Percentiles rank a stretch among this genome's conserved stretches.
These are phyloP conservation scores for Suhomyces sp. DNA, from an alignment of 805 yeast species.

Conservation along the genomic window DNA sequence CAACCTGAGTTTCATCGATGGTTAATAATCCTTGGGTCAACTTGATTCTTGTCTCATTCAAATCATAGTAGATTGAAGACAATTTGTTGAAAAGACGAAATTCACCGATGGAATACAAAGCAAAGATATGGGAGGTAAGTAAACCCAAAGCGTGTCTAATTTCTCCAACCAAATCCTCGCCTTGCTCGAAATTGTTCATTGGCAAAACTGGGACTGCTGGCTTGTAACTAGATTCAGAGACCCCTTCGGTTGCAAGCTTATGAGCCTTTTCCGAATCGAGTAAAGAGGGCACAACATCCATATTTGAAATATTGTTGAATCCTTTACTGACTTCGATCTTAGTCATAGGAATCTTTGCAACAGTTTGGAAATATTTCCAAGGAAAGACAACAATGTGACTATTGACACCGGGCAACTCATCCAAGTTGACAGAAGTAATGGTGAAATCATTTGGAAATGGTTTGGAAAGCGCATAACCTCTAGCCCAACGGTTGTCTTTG, in stretches of 20 bases:
- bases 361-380: slow-evolving; percentile 46
- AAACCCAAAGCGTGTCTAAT: slow-evolving; percentile 55
- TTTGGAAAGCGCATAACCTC: slow-evolving; percentile 69
- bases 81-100: slow-evolving; percentile 60
- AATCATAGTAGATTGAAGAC: slow-evolving; percentile 48
- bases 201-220: slow-evolving; percentile 53
- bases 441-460: slow-evolving; percentile 71
- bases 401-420: slow-evolving; percentile 58
- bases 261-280: slow-evolving; percentile 29
- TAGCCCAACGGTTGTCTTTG: slow-evolving; percentile 63
- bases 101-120: slow-evolving; percentile 70
- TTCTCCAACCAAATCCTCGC: slow-evolving; percentile 49
- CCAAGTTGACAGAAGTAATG: slow-evolving; percentile 58
- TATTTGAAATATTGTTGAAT: slow-evolving; percentile 25
- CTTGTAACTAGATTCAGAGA: not conserved
- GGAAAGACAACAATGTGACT: slow-evolving; percentile 62
- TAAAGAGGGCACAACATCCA: slow-evolving; percentile 31
- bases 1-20: slow-evolving; percentile 45
- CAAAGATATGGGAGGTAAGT: slow-evolving; percentile 61
- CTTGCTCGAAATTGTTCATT: slow-evolving; percentile 41
- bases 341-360: slow-evolving; percentile 42
- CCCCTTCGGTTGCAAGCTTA: slow-evolving; percentile 10
- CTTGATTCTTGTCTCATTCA: slow-evolving; percentile 58
- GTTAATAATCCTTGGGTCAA: slow-evolving; percentile 53
- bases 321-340: slow-evolving; percentile 24